Evolutionary conservation across 2,329 filamentous ascomycete species (phyloP).

Genomic region (Phaeosphaeria sp.): DNA sequence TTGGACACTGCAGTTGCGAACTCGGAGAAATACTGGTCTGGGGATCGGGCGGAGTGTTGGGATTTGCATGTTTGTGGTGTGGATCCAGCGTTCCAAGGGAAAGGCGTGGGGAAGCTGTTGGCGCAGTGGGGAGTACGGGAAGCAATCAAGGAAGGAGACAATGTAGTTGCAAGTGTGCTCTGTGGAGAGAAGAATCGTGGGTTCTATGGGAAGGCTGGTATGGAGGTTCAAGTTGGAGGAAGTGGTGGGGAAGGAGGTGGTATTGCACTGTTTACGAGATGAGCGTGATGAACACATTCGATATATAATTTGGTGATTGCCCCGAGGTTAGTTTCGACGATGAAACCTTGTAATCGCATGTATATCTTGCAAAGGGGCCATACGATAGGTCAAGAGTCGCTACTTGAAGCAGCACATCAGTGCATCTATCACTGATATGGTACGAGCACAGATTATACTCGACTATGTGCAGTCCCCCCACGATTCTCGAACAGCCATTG

Average conservation of each 20-base stretch:
- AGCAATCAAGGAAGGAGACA: conserved; percentile 28
- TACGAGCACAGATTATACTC: too few species aligned
- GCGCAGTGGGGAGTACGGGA: conserved; percentile 49
- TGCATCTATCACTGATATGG: too few species aligned
- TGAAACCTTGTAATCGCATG: too few species aligned
- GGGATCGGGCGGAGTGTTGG: conserved; percentile 33
- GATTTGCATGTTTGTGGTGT: conserved; percentile 39
- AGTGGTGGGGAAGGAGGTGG: conserved; percentile 9
- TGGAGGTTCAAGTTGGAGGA: conserved; percentile 17
- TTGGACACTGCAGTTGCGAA: conserved; percentile 26
- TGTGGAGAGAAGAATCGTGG: conserved; percentile 40
- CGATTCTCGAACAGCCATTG: too few species aligned
- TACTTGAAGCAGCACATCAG: too few species aligned
- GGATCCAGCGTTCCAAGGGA: conserved; percentile 44
- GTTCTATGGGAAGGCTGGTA: conserved; percentile 31
- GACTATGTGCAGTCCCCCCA: too few species aligned
- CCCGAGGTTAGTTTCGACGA: too few species aligned
- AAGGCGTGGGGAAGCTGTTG: conserved; percentile 47
- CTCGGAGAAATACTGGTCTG: conserved; percentile 32
- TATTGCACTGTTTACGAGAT: conserved; percentile 26
- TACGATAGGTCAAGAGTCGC: too few species aligned
- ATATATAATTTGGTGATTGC: too few species aligned
- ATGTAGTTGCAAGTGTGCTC: conserved; percentile 30
- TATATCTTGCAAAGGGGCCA: too few species aligned
- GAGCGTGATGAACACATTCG: neutral